phyloP scores from a whole-genome alignment of 306 rosid genomes.

The Lablab purpureus region DNA sequence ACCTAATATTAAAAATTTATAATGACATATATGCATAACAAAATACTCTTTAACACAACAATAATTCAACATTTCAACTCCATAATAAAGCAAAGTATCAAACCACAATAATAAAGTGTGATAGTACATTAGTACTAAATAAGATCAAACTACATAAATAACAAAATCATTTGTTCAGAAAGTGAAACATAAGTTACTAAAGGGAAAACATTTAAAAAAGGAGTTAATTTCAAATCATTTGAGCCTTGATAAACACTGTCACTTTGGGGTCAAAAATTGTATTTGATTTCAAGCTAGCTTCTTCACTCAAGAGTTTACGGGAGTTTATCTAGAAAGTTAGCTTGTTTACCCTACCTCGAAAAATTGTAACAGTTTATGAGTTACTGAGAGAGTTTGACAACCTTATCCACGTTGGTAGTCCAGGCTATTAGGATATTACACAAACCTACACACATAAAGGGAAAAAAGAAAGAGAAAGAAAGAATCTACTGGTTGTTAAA shows the following conservation, averaged over 20 bases:
- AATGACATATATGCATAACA: background rate
- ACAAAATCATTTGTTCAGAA: background rate
- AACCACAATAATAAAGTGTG: background rate
- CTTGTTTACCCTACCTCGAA: background rate
- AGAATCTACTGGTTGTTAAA: background rate
- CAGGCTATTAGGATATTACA: conserved; percentile 1
- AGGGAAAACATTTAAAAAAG: background rate
- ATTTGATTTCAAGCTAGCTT: background rate
- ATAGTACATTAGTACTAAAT: background rate
- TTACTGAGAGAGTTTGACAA: background rate
- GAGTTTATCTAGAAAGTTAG: background rate
- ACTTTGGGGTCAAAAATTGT: background rate
- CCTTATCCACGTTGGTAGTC: conserved; percentile 10
- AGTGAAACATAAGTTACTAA: background rate
- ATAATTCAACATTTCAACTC: background rate
- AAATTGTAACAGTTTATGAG: background rate
- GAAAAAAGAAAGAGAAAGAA: background rate
- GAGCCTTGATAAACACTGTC: background rate
- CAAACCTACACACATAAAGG: background rate
- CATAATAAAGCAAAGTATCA: background rate
- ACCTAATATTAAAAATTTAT: background rate
- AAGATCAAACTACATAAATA: background rate
- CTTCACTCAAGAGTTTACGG: background rate
- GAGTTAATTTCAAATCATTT: conserved; percentile 1
- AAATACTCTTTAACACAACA: background rate